Evolutionary conservation across 2,329 filamentous ascomycete genomes (phyloP).

Genomic region (Fusarium goolgardi): DNA sequence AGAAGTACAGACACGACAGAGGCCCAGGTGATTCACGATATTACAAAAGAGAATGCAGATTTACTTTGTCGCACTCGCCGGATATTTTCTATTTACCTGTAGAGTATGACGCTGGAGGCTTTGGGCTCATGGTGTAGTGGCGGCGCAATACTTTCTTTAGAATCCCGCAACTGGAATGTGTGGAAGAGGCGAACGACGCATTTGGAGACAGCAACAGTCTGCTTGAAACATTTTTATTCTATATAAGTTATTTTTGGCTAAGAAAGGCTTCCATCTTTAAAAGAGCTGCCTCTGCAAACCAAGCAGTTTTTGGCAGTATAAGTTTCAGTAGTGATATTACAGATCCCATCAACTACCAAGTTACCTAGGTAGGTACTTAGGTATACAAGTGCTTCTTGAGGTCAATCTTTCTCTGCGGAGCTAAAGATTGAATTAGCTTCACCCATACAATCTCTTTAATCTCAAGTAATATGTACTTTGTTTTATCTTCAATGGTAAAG

Average conservation of each 20-base stretch:
- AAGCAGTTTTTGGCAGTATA: not conserved
- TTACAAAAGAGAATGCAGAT: not conserved
- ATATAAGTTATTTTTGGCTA: not conserved
- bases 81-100: not conserved
- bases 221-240: not conserved
- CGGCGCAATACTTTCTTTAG: not conserved
- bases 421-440: not conserved
- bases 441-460: not conserved
- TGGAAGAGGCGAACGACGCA: constrained; percentile 16
- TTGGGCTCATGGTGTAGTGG: not conserved
- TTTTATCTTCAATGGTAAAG: not conserved
- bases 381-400: not conserved
- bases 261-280: not conserved
- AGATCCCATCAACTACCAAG: not conserved
- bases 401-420: not conserved
- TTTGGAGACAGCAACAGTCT: not conserved
- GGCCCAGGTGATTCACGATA: not conserved
- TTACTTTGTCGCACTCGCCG: not conserved
- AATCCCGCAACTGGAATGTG: constrained; percentile 24
- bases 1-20: not conserved
- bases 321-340: not conserved
- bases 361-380: too few relatives aligned
- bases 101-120: constrained; percentile 7
- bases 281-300: not conserved
- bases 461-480: not conserved